Evolutionary conservation across 805 yeast genomes (phyloP).

Genomic region (Lipomyces yamanashiensis): DNA sequence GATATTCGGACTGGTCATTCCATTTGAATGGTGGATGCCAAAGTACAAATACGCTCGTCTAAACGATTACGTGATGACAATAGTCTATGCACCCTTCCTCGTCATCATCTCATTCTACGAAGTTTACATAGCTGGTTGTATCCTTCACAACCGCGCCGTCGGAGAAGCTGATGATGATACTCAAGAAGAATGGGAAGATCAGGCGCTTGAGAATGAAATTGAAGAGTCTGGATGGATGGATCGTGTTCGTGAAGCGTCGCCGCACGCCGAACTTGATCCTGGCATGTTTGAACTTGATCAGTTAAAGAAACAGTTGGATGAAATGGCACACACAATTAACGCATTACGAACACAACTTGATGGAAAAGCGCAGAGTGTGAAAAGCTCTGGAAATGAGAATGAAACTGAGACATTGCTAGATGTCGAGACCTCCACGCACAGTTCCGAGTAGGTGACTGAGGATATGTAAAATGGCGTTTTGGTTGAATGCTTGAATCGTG

Average conservation of each 20-base stretch:
- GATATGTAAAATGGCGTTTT: background rate
- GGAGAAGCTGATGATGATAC: conserved; percentile 77
- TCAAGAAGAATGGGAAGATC: conserved; percentile 83
- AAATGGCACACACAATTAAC: conserved; percentile 17
- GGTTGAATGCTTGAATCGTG: too few relatives aligned
- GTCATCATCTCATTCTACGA: conserved; percentile 66
- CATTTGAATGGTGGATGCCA: conserved; percentile 48
- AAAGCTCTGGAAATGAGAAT: background rate
- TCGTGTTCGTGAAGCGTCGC: conserved; percentile 56
- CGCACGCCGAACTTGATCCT: conserved; percentile 60
- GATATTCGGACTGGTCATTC: conserved; percentile 54
- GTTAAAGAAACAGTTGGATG: conserved; percentile 22
- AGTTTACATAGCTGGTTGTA: conserved; percentile 67
- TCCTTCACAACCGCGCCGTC: conserved; percentile 68
- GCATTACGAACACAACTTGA: conserved; percentile 3
- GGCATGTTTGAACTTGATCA: conserved; percentile 24
- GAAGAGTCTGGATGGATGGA: conserved; percentile 56
- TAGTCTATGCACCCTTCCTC: conserved; percentile 69
- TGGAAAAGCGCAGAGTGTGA: conserved; percentile 3
- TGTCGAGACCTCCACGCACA: conserved; percentile 3
- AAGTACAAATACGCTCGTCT: conserved; percentile 48
- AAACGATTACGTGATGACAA: conserved; percentile 62
- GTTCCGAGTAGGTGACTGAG: background rate
- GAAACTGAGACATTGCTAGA: conserved; percentile 20
- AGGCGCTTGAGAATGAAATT: conserved; percentile 70